Conservation (phyloP, 164 flowering plant species). For the Chloranthus sessilifolius region DNA sequence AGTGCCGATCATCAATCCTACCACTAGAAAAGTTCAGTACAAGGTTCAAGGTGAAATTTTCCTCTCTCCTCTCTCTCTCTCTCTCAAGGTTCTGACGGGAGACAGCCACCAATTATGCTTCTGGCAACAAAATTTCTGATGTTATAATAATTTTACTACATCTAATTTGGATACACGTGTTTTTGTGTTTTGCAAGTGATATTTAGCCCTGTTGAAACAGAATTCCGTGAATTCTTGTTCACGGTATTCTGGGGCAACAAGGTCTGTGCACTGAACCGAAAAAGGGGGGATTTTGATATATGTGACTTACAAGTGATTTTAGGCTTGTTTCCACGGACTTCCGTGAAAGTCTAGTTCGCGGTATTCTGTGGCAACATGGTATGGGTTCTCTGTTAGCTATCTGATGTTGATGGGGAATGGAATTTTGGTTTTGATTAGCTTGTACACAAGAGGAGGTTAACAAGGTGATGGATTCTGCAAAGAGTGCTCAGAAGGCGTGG, state of each 20-base stretch:
- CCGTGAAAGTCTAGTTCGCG: too few relatives aligned
- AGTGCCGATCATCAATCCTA: conserved; percentile 85
- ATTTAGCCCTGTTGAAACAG: too few relatives aligned
- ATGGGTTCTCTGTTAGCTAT: too few relatives aligned
- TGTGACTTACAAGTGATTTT: too few relatives aligned
- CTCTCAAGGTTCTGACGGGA: background rate
- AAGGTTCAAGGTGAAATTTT: conserved; percentile 79
- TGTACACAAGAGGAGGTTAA: conserved; percentile 98
- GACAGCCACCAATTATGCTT: too few relatives aligned
- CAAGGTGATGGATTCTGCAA: conserved; percentile 79
- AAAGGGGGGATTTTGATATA: too few relatives aligned
- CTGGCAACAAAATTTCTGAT: too few relatives aligned
- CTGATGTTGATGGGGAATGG: background rate
- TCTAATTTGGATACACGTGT: background rate
- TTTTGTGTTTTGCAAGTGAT: too few relatives aligned
- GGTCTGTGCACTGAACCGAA: too few relatives aligned
- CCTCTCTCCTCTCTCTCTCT: background rate
- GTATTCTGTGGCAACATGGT: background rate
- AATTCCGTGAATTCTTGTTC: too few relatives aligned
- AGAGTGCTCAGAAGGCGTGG: conserved; percentile 82
- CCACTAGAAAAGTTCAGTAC: conserved; percentile 81
- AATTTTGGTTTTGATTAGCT: conserved; percentile 31
- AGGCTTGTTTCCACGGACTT: too few relatives aligned
- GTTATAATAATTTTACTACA: too few relatives aligned
- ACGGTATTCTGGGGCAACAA: background rate